Conservation (phyloP, 2,329 filamentous ascomycete genomes). For the Talaromyces sp. region DNA sequence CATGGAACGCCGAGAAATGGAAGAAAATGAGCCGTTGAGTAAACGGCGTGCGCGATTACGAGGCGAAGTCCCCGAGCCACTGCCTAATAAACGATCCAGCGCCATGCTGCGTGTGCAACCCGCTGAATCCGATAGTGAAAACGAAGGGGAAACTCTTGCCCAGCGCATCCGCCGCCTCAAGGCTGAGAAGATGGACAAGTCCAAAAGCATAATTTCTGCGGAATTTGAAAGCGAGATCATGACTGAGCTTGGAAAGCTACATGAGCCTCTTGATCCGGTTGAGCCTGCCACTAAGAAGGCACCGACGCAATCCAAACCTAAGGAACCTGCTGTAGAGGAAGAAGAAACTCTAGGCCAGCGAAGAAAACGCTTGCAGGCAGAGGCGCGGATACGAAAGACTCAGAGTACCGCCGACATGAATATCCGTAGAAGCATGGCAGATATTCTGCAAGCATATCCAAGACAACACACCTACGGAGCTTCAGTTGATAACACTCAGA, state of each 20-base stretch:
- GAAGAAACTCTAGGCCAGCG: slow-evolving; percentile 45
- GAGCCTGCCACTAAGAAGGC: slow-evolving; percentile 12
- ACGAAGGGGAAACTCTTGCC: slow-evolving; percentile 41
- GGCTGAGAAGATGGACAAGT: slow-evolving; percentile 23
- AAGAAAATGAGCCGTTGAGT: slow-evolving; percentile 88
- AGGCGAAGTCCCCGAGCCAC: slow-evolving; percentile 44
- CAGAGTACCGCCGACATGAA: slow-evolving; percentile 18
- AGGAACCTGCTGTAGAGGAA: slow-evolving; percentile 15
- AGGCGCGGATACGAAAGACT: slow-evolving; percentile 21
- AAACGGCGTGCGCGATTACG: slow-evolving; percentile 68
- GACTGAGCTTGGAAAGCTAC: slow-evolving; percentile 31
- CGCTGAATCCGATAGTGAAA: slow-evolving; percentile 20
- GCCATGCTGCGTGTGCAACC: slow-evolving; percentile 28
- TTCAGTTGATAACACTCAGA: background rate
- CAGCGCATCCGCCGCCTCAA: slow-evolving; percentile 39
- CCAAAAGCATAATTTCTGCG: slow-evolving; percentile 24
- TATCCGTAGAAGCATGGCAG: slow-evolving; percentile 41
- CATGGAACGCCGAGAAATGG: slow-evolving; percentile 67
- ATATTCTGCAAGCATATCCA: slow-evolving; percentile 51
- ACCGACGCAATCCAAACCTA: background rate
- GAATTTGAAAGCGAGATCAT: slow-evolving; percentile 42
- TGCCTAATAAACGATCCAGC: slow-evolving; percentile 22
- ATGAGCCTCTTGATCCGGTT: slow-evolving; percentile 7
- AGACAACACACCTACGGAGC: slow-evolving; percentile 21
- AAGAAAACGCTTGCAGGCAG: slow-evolving; percentile 40